These are phyloP conservation scores for Magnolia changhungtana DNA, from an alignment of 164 flowering plant species.

Conservation along the genomic window DNA sequence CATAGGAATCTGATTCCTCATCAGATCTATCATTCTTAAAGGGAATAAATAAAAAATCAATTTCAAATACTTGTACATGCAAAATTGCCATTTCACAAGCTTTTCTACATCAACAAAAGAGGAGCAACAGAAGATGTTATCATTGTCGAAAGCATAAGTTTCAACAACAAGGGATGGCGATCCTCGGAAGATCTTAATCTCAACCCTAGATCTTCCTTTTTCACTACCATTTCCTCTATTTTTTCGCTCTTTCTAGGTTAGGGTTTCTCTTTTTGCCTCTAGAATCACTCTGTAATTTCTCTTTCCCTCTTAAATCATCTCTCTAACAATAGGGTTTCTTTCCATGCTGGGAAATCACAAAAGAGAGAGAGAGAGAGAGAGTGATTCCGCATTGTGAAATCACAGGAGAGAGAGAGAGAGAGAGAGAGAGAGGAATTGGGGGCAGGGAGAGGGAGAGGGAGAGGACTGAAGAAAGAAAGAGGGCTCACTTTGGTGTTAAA, in stretches of 20 bases:
- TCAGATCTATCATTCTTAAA: background rate
- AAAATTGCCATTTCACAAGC: background rate
- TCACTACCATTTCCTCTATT: conserved; percentile 31
- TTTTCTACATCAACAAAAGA: background rate
- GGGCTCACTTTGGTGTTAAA: too few relatives aligned
- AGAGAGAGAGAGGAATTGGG: too few relatives aligned
- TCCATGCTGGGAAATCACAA: background rate
- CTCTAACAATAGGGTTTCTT: background rate
- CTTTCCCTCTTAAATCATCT: too few relatives aligned
- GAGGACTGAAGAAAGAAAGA: too few relatives aligned
- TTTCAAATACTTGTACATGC: background rate
- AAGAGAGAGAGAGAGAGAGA: background rate
- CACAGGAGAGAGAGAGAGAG: too few relatives aligned
- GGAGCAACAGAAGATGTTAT: background rate
- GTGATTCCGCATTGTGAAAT: too few relatives aligned
- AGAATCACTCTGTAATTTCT: too few relatives aligned
- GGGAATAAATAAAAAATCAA: background rate
- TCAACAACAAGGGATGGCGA: conserved; percentile 6
- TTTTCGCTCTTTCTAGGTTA: background rate
- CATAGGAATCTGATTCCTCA: background rate
- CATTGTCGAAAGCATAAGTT: conserved; percentile 6
- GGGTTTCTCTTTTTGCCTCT: too few relatives aligned
- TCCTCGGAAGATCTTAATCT: conserved; percentile 6
- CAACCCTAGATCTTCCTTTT: conserved; percentile 13
- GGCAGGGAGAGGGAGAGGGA: too few relatives aligned